Conservation (phyloP, 257 asterid genomes). For the Pogostemon cablin region DNA sequence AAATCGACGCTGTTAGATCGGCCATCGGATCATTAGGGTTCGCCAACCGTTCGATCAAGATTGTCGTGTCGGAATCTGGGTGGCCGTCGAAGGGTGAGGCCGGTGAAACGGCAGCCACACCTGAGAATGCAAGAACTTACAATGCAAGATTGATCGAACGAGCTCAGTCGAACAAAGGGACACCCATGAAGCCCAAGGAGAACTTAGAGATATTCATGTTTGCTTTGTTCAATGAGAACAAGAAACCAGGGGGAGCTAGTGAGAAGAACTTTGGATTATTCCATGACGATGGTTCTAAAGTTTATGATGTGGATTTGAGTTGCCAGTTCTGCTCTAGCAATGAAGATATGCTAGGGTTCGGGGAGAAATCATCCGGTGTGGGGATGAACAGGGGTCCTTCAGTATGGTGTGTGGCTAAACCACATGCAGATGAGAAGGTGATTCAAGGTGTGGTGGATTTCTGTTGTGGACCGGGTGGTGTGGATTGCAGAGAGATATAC, state of each 20-base stretch:
- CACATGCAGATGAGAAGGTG: slow-evolving; percentile 64
- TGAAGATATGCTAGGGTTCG: slow-evolving; percentile 35
- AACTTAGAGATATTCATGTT: slow-evolving; percentile 50
- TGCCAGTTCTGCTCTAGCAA: slow-evolving; percentile 48
- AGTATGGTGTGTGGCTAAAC: slow-evolving; percentile 78
- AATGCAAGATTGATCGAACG: slow-evolving; percentile 44
- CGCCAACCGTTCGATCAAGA: slow-evolving; percentile 39
- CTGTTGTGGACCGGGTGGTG: slow-evolving; percentile 67
- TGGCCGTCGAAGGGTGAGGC: slow-evolving; percentile 72
- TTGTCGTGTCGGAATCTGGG: slow-evolving; percentile 64
- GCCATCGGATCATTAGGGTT: slow-evolving; percentile 54
- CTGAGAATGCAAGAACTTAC: slow-evolving; percentile 55
- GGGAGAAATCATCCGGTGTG: slow-evolving; percentile 37
- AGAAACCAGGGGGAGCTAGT: slow-evolving; percentile 53
- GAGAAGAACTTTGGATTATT: slow-evolving; percentile 71
- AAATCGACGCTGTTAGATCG: slow-evolving; percentile 58
- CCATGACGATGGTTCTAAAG: slow-evolving; percentile 53
- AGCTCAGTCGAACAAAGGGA: slow-evolving; percentile 50
- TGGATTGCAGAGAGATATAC: slow-evolving; percentile 55
- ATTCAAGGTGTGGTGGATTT: slow-evolving; percentile 51
- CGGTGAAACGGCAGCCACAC: slow-evolving; percentile 53
- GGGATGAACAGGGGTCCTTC: slow-evolving; percentile 53
- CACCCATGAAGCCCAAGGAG: slow-evolving; percentile 59
- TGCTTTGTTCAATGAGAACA: slow-evolving; percentile 62
- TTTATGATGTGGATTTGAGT: slow-evolving; percentile 60